Conservation (phyloP, 257 asterid genomes). For the Scutellaria baicalensis region DNA sequence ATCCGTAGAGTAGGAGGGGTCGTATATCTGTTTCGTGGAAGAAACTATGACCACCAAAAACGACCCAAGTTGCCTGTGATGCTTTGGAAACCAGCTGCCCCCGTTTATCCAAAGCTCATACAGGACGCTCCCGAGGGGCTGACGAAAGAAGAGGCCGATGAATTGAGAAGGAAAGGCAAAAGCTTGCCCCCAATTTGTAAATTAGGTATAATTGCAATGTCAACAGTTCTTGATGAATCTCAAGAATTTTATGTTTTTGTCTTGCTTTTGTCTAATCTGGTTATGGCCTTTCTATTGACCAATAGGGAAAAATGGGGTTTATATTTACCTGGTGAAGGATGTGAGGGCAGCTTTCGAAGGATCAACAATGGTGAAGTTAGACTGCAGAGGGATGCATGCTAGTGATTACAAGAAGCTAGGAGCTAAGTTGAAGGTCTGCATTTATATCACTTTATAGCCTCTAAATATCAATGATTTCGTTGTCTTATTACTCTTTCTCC, state of each 20-base stretch:
- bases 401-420: slow-evolving; percentile 96
- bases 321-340: slow-evolving; percentile 63
- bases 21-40: slow-evolving; percentile 83
- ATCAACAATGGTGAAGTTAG: slow-evolving; percentile 69
- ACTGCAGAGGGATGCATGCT: slow-evolving; percentile 87
- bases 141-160: slow-evolving; percentile 82
- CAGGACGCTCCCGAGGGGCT: slow-evolving; percentile 96
- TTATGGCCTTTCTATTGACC: neutral
- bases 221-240: neutral
- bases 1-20: slow-evolving; percentile 82
- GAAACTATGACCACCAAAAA: slow-evolving; percentile 66
- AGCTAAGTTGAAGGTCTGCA: slow-evolving; percentile 79
- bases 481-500: slow-evolving; percentile 2
- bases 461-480: neutral
- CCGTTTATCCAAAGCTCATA: slow-evolving; percentile 95
- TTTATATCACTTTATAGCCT: neutral
- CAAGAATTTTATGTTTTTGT: neutral
- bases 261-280: neutral
- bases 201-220: slow-evolving; percentile 46
- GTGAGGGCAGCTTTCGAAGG: slow-evolving; percentile 93
- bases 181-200: slow-evolving; percentile 69
- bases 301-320: slow-evolving; percentile 85
- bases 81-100: slow-evolving; percentile 99
- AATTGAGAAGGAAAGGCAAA: slow-evolving; percentile 64
- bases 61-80: slow-evolving; percentile 82